Conservation (phyloP, 345 rosid species). For the Murraya koenigii region DNA sequence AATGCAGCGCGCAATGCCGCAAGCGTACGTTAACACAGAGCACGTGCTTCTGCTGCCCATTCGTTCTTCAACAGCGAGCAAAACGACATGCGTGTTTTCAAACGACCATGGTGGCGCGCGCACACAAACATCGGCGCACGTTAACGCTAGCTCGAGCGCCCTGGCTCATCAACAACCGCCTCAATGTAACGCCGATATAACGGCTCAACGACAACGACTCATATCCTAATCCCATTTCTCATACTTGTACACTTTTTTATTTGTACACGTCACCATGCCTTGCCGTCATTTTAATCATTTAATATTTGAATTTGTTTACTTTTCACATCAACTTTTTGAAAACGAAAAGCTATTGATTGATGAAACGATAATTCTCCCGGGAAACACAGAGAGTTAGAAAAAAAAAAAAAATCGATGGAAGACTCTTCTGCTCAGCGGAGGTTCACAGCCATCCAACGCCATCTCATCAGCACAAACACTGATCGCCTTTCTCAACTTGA, state of each 20-base stretch:
- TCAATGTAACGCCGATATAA: not conserved
- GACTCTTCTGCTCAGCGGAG: constrained; percentile 62
- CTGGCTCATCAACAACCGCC: not conserved
- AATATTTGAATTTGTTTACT: not conserved
- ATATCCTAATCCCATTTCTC: no score
- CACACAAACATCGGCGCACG: not conserved
- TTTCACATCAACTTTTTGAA: not conserved
- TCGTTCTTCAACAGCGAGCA: not conserved
- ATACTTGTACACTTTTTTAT: not conserved
- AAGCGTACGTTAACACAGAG: not conserved
- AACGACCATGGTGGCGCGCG: not conserved
- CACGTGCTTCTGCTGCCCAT: not conserved
- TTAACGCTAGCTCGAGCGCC: not conserved
- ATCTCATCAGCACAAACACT: constrained; percentile 34
- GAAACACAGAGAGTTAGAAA: not conserved
- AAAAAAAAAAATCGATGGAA: not conserved
- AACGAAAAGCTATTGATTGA: not conserved
- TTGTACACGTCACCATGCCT: not conserved
- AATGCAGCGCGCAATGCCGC: not conserved
- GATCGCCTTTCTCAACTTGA: constrained; percentile 27
- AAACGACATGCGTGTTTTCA: not conserved
- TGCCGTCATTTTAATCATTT: not conserved
- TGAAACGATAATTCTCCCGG: not conserved
- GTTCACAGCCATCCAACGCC: constrained; percentile 53
- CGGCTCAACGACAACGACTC: not conserved